phyloP scores from a whole-genome alignment of 2,329 filamentous ascomycete genomes.

The Verticillium zaregamsianum region DNA sequence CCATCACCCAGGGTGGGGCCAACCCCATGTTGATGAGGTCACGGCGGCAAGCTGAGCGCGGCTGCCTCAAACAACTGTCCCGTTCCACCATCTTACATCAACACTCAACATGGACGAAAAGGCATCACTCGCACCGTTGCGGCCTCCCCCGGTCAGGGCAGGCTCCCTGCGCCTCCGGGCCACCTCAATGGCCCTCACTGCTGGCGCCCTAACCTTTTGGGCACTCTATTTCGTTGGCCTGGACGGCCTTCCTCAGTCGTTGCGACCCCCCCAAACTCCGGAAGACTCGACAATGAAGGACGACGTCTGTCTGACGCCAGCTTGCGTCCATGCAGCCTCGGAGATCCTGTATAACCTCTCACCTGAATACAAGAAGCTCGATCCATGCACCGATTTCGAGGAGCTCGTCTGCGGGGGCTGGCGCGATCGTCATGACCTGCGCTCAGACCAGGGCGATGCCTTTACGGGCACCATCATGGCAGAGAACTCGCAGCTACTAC shows the following conservation, averaged over 20 bases:
- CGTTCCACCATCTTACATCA: not conserved
- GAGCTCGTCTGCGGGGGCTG: constrained; percentile 65
- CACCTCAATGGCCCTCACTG: not conserved
- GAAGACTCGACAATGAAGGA: not conserved
- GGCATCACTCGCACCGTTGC: not conserved
- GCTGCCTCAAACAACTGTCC: not conserved
- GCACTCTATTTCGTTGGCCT: not conserved
- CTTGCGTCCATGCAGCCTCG: constrained; percentile 25
- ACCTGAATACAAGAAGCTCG: constrained; percentile 52
- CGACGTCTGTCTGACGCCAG: constrained; percentile 19
- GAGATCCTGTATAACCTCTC: constrained; percentile 23
- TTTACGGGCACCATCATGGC: constrained; percentile 59
- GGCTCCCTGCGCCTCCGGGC: not conserved
- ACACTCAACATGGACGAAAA: not conserved
- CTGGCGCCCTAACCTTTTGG: not conserved
- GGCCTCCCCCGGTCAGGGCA: not conserved
- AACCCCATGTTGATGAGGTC: not conserved
- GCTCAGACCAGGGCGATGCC: constrained; percentile 56
- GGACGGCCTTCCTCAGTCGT: not conserved
- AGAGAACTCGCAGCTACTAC: constrained; percentile 53
- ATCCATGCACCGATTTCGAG: constrained; percentile 68
- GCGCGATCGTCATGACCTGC: constrained; percentile 58
- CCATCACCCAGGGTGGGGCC: not conserved
- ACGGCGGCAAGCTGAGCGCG: not conserved
- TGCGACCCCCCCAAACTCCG: not conserved